Evolutionary conservation across 2,329 filamentous ascomycete genomes (phyloP).

Genomic region (Aspergillus fructus): DNA sequence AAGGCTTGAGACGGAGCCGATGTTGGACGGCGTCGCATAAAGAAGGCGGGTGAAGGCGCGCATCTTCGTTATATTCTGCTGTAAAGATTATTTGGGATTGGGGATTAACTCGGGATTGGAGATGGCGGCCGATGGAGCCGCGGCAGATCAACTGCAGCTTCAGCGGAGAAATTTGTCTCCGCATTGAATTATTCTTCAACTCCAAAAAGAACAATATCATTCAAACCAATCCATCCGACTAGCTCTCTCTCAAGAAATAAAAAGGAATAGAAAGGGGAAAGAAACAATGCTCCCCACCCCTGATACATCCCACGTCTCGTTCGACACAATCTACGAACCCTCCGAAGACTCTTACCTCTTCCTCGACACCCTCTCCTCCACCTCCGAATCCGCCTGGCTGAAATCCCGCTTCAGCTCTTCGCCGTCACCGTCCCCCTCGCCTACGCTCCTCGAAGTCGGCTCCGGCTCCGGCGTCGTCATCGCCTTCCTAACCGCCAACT

Average conservation of each 20-base stretch:
- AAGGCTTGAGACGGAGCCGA: slow-evolving; percentile 43
- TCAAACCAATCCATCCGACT: not conserved
- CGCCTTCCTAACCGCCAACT: slow-evolving; percentile 78
- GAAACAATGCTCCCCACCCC: slow-evolving; percentile 77
- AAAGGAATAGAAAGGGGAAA: not conserved
- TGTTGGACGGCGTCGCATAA: slow-evolving; percentile 41
- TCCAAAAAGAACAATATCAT: not conserved
- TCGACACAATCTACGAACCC: slow-evolving; percentile 87
- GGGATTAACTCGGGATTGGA: not conserved
- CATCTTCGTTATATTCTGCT: slow-evolving; percentile 26
- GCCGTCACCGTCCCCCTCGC: slow-evolving; percentile 25
- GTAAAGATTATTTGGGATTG: not conserved
- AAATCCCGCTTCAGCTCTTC: slow-evolving; percentile 55
- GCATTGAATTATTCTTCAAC: not conserved
- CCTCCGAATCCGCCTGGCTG: slow-evolving; percentile 68
- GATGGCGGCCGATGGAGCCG: slow-evolving; percentile 1
- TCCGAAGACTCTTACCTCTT: slow-evolving; percentile 95
- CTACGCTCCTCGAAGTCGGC: slow-evolving; percentile 80
- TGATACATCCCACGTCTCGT: slow-evolving; percentile 86
- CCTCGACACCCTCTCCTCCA: slow-evolving; percentile 81
- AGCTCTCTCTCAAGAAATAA: not conserved
- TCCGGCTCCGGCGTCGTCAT: slow-evolving; percentile 93
- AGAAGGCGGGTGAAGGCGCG: slow-evolving; percentile 35
- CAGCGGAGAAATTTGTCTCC: slow-evolving; percentile 10
- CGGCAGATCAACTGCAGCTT: not conserved